Conservation (phyloP, 2,329 filamentous ascomycete genomes). For the Ascochyta viciae-villosae region DNA sequence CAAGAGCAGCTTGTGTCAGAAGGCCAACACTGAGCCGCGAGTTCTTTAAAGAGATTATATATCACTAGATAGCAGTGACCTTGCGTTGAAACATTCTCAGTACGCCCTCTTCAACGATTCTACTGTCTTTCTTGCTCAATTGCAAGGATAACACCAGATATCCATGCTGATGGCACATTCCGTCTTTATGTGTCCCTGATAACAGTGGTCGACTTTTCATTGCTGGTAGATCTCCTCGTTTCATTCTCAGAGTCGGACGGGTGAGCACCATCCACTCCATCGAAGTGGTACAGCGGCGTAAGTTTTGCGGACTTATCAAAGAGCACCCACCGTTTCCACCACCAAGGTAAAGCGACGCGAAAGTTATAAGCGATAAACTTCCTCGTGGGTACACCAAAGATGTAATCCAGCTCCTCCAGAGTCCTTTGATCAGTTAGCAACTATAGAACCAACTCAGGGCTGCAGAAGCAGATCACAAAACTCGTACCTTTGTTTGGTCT, state of each 20-base stretch:
- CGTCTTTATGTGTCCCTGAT: conserved; percentile 1
- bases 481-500: conserved; percentile 22
- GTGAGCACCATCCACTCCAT: conserved; percentile 17
- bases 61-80: no score
- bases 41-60: no score
- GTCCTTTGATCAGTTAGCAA: conserved; percentile 51
- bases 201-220: conserved; percentile 6
- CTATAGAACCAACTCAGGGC: no score
- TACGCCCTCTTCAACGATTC: no score
- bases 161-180: no score
- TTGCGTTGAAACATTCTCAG: no score
- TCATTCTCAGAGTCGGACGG: neutral
- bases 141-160: no score
- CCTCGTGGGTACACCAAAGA: conserved; percentile 56
- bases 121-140: no score
- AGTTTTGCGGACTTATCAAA: conserved; percentile 36
- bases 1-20: no score
- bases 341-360: conserved; percentile 51
- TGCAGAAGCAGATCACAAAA: conserved; percentile 1
- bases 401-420: conserved; percentile 58
- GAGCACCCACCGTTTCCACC: conserved; percentile 51
- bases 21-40: no score
- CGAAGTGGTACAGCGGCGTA: conserved; percentile 39
- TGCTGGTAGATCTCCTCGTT: neutral
- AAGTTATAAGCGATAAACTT: conserved; percentile 49